Conservation (phyloP, 2,329 filamentous ascomycete genomes). For the Nannizziopsis barbatae region DNA sequence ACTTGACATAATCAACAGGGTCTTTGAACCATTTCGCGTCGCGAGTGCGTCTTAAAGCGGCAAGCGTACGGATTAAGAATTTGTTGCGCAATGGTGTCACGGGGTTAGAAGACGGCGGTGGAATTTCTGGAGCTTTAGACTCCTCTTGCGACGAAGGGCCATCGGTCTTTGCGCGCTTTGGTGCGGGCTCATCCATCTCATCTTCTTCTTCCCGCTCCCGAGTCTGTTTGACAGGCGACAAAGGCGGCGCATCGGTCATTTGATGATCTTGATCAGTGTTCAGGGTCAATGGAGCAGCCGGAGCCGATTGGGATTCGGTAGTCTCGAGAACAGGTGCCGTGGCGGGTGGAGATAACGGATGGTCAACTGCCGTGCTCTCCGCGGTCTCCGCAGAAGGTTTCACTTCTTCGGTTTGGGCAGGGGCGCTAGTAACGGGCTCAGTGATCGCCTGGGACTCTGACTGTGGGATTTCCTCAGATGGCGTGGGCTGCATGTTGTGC, state of each 20-base stretch:
- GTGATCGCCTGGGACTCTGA: neutral
- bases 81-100: constrained; percentile 36
- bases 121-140: constrained; percentile 37
- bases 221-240: constrained; percentile 48
- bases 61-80: constrained; percentile 30
- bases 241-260: constrained; percentile 44
- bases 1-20: constrained; percentile 65
- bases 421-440: neutral
- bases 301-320: neutral
- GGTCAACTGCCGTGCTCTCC: neutral
- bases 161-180: constrained; percentile 72
- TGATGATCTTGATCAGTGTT: constrained; percentile 32
- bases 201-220: constrained; percentile 73
- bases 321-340: constrained; percentile 4
- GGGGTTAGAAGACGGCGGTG: constrained; percentile 19
- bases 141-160: constrained; percentile 35
- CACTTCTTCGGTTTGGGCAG: neutral
- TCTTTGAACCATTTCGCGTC: constrained; percentile 63
- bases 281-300: neutral
- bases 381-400: neutral
- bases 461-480: neutral
- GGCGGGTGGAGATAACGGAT: constrained; percentile 3
- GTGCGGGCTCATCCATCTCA: constrained; percentile 48
- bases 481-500: neutral
- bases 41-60: constrained; percentile 67